Evolutionary conservation across 345 rosid species (phyloP).

Genomic region (Crucihimalaya himalaica): DNA sequence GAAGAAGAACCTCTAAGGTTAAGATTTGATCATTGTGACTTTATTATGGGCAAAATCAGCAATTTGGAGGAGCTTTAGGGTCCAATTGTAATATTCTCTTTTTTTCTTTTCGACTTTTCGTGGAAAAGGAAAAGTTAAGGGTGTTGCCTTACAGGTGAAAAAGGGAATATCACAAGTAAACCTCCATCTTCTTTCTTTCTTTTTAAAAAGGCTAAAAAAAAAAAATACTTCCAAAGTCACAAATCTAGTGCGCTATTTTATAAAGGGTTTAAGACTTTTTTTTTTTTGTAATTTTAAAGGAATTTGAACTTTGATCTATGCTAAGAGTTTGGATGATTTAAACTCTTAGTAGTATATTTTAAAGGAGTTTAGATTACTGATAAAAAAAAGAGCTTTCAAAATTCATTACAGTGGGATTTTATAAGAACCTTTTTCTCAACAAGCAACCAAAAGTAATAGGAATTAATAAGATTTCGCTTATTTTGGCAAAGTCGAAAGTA

Average conservation of each 20-base stretch:
- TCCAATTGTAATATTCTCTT: not conserved
- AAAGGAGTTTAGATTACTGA: not conserved
- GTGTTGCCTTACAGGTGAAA: constrained; percentile 36
- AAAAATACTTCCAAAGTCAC: not conserved
- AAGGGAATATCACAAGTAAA: constrained; percentile 13
- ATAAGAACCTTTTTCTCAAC: not conserved
- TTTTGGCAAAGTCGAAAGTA: too few relatives aligned
- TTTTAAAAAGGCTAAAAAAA: constrained; percentile 8
- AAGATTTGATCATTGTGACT: constrained; percentile 55
- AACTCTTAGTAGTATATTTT: not conserved
- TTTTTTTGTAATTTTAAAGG: not conserved
- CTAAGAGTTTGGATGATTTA: not conserved
- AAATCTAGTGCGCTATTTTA: not conserved
- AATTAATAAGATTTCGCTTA: not conserved
- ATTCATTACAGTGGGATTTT: not conserved
- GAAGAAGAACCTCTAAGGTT: constrained; percentile 68
- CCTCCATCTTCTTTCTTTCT: not conserved
- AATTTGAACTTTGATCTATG: not conserved
- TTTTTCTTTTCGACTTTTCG: constrained; percentile 31
- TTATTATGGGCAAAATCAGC: constrained; percentile 12
- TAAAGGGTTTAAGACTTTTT: not conserved
- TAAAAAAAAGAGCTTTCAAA: not conserved
- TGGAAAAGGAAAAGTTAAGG: constrained; percentile 34
- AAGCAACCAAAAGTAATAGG: not conserved
- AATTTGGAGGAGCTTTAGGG: not conserved